Evolutionary conservation across 257 asterid genomes (phyloP), one percentile per base, ranked within the genome.

Genomic region (Knoxia roxburghii): DNA sequence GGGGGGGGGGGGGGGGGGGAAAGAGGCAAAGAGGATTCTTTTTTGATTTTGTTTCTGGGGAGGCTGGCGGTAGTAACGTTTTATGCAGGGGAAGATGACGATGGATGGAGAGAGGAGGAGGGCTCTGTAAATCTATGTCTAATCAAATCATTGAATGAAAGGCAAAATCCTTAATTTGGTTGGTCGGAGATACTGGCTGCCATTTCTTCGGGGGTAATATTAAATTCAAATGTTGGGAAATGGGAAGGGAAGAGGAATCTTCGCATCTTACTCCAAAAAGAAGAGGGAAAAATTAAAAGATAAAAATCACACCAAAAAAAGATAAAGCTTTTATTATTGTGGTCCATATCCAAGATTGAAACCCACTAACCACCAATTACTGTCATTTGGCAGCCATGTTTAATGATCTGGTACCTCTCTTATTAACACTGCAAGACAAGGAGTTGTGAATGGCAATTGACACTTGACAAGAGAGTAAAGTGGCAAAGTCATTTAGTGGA

Each of bases 201-300:
- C 50, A 45, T 45, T 45, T 45, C 50, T 5, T 45, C 6, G 1
- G 50, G 1, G 14, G 50, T 7, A 45, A n/a, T 45, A 45, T 2
- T 14, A 43, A 30, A 57, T 57, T 15, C 63, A 57, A 3, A 57
- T 8, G 23, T 57, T 57, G 63, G 43, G 63, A 57, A 29, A 57
- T 57, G 63, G n/a, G 63, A 57, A 57, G n/a, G 63, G 30, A 57
- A 37, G 0, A 29, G 63, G 63, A 57, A 57, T 57, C 63, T 57
- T 55, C 37, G 61, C 63, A 29, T 57, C 43, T 56, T 18, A 7
- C 11, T 56, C 9, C 5, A 29, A 1, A 56, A 17, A 57, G 61
- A 27, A 55, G 29, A 4, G 33, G 21, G 29, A 57, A 10, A 5
- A 40, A 2, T 10, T 5, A 40, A 27, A n/a, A n/a, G n/a, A n/a